Evolutionary conservation across 345 rosid genomes (phyloP).

Genomic region (Populus pruinosa): DNA sequence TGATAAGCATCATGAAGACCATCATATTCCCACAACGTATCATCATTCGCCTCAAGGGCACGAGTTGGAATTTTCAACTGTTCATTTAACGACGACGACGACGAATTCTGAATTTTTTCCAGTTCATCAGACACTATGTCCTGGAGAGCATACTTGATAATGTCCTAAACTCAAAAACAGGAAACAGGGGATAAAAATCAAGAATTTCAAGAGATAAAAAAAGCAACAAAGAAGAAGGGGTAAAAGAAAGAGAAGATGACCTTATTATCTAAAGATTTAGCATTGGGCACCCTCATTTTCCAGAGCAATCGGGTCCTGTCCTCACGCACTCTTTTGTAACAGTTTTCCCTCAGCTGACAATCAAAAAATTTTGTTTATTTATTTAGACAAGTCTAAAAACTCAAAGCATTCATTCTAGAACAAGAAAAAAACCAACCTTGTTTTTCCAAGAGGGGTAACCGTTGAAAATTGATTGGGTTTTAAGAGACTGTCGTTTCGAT

Average conservation of each 20-base stretch:
- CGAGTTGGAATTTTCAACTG: conserved; percentile 7
- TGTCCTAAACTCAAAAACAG: conserved; percentile 37
- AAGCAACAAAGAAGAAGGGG: background rate
- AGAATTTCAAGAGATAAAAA: background rate
- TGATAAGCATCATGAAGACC: conserved; percentile 59
- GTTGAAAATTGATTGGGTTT: conserved; percentile 42
- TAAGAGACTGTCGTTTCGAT: conserved; percentile 39
- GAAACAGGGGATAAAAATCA: background rate
- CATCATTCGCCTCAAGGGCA: conserved; percentile 34
- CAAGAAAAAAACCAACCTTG: conserved; percentile 39
- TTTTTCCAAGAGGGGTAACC: conserved; percentile 49
- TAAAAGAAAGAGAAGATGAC: conserved; percentile 24
- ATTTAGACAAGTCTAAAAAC: too few relatives aligned
- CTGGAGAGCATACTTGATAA: conserved; percentile 52
- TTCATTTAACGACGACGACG: conserved; percentile 18
- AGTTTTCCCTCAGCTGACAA: conserved; percentile 66
- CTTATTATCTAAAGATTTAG: conserved; percentile 45
- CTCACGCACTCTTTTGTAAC: conserved; percentile 69
- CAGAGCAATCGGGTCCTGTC: conserved; percentile 71
- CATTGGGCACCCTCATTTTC: conserved; percentile 62
- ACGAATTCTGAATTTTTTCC: conserved; percentile 47
- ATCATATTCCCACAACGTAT: conserved; percentile 73
- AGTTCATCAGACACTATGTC: conserved; percentile 75
- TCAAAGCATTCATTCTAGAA: background rate
- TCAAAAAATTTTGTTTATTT: background rate